Base-by-base conservation (phyloP, 495 filamentous ascomycete species). In the Aspergillus indologenus region DNA sequence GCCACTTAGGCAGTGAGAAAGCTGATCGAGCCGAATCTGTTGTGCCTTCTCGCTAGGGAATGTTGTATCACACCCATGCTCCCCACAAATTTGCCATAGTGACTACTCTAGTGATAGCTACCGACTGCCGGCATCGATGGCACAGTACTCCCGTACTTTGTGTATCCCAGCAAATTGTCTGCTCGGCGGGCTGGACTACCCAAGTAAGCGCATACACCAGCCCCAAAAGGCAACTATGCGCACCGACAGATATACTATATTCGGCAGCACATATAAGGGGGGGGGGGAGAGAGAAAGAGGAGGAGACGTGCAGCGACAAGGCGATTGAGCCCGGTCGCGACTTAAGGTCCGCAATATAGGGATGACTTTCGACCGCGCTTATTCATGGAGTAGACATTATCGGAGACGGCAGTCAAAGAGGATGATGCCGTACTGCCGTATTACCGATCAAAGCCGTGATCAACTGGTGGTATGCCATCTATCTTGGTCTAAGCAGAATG, bases 1-100 rank as follows among this genome's bases (percentile, higher is more conserved):
- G 48, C 23, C 53, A 45, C 20, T 18, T 40, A 52, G 47, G 9
- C 26, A 29, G 4, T 29, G 18, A 53, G 14, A 29, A n/a, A 48
- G 56, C 46, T 40, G 57, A 56, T 46, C 54, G 51, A 53, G 54
- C 55, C 58, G 45, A 51, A 56, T 52, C 58, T 58, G 62, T 49
- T 24, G 58, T 61, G 58, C 52, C 50, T 55, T 58, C 31, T 61
- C n/a, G 54, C 31, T 57, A 50, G 45, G 45, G 18, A 3, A 57
- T 44, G 22, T 40, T 46, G 62, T 65, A 53, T 57, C 57, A 65
- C 59, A 11, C 43, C 29, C 31, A 44, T 21, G 17, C 46, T 54
- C 18, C 45, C 6, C 34, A 22, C 18, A n/a, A 43, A 9, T 19
- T 22, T 12, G 18, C 34, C 42, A 17, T 19, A 44, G 4, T 40